Base-by-base conservation (phyloP, 2,329 filamentous ascomycete genomes). In the Fusarium papillatum region DNA sequence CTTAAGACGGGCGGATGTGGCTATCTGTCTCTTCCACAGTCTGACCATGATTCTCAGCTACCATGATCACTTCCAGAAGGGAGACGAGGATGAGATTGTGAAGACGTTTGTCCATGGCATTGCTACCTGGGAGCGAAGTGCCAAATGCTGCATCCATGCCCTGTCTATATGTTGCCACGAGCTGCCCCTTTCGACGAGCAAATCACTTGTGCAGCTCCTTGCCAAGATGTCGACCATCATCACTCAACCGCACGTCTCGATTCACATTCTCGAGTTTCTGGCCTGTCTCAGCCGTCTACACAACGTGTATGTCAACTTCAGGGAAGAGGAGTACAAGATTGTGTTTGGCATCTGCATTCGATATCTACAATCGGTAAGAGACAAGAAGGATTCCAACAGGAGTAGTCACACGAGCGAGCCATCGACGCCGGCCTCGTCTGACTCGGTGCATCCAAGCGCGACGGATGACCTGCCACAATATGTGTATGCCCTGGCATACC, bases 251-350 rank as follows among this genome's bases (percentile, higher is more conserved):
- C 92, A 96, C 68, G 94, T 98, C 41, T 95, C 96, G 13, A 94
- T 98, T 72, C 97, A 99, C 81, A 98, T 99, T 72, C 88, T 99
- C 62, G 97, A 99, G 81, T 98, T 99, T 80, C 87, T 99, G n/a
- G 94, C 95, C 13, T 93, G 95, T 62, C 89, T 99, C 34, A 95
- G 96, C 65, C 93, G 96, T 41, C 87, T 98, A 69, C 95, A 95
- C 13, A 91, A 95, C 72, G 89, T 98, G 2, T 97, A 96, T 81
- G 92, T 95, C 81, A 97, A 98, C 80, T 95, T 98, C 82, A 91
- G 95, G 64, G 93, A 97, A 78, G 95, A 98, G 50, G 96, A 98
- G 80, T 98, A 96, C 83, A 94, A 95, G 73, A 95, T 95, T 66
- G 95, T 98, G 1, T 98, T 99, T 82, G 97, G 95, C 13, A 97